Evolutionary conservation across 1,284 basidiomycete species (phyloP), one percentile per base, ranked within the genome.

Genomic region (Ustilago curta): DNA sequence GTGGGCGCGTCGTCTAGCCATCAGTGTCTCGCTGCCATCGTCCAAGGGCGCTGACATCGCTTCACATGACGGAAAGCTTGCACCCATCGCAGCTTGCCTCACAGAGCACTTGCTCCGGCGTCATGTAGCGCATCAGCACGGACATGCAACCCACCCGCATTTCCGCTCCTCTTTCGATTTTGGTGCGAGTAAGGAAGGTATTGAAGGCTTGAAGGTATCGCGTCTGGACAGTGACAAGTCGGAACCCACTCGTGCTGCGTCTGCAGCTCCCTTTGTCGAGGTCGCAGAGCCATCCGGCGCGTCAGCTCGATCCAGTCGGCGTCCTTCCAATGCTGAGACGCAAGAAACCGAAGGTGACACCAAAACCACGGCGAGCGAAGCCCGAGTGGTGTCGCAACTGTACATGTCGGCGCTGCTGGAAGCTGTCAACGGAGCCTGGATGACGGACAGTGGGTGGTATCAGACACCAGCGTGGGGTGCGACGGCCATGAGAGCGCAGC

Each of bases 361-460:
- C 11, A 4, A 19, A 16, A 9, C 11, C 4, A n/a, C 44, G 12
- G 19, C 43, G 4, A 21, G 29, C 1, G 57, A 61, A n/a, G 47
- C 52, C 16, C 60, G 70, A 2, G 61, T 51, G 9, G 66, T 73
- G 18, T 59, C 70, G 23, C 70, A 73, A 29, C 37, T 73, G 37
- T 52, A 70, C 49, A 70, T 66, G 58, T 57, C 48, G 25, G 66
- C 66, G 14, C 55, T 74, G 8, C 25, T 74, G 23, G 71, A 74
- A 29, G 55, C 62, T 16, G 53, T 74, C 7, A 55, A 74, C 25
- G 71, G 66, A 6, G 71, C 71, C 4, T 74, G 66, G 66, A 70
- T 70, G 71, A 44, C 62, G 19, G 71, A 74, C 43, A 70, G 59
- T n/a, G 58, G 54, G 0, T 74, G 59, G 62, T 66, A 66, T 49